Evolutionary conservation across 768 basidiomycete species (phyloP).

Genomic region (Vararia minispora): DNA sequence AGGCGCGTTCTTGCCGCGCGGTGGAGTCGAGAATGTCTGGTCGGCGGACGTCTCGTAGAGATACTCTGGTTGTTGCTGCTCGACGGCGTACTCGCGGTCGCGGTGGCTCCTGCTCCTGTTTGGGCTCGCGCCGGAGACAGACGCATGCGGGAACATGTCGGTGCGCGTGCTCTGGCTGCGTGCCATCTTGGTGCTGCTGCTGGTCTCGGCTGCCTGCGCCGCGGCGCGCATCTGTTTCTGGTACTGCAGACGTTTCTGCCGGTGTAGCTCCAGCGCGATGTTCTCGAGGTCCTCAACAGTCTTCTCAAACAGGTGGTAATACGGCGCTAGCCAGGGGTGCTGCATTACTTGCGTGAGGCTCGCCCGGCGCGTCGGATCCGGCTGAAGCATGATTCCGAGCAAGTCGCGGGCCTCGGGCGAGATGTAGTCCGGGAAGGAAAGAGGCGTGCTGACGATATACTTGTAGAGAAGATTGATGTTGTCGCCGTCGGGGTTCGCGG

Average conservation of each 20-base stretch:
- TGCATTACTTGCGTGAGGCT: slow-evolving; percentile 70
- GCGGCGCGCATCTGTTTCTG: slow-evolving; percentile 65
- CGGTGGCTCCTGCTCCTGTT: slow-evolving; percentile 36
- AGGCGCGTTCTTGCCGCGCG: slow-evolving; percentile 21
- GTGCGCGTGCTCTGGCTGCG: slow-evolving; percentile 48
- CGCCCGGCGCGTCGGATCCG: slow-evolving; percentile 75
- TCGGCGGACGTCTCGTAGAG: slow-evolving; percentile 66
- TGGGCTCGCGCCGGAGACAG: slow-evolving; percentile 19
- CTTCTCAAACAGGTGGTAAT: slow-evolving; percentile 51
- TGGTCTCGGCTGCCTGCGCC: slow-evolving; percentile 23
- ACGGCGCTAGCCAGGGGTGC: slow-evolving; percentile 77
- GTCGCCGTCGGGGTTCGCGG: slow-evolving; percentile 96
- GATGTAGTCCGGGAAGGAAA: slow-evolving; percentile 96
- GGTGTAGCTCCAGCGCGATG: slow-evolving; percentile 75
- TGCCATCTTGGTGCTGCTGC: slow-evolving; percentile 24
- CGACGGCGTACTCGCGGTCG: slow-evolving; percentile 24
- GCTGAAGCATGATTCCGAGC: slow-evolving; percentile 86
- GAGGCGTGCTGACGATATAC: slow-evolving; percentile 95
- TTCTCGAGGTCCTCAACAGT: slow-evolving; percentile 71
- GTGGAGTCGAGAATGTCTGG: slow-evolving; percentile 34
- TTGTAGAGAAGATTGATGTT: slow-evolving; percentile 98
- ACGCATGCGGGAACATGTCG: slow-evolving; percentile 27
- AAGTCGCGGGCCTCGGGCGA: slow-evolving; percentile 75
- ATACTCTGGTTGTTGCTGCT: slow-evolving; percentile 47
- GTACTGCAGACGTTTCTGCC: slow-evolving; percentile 71